phyloP scores from a whole-genome alignment of 352 stramenopile genomes.

The Phytophthora podocarpi region DNA sequence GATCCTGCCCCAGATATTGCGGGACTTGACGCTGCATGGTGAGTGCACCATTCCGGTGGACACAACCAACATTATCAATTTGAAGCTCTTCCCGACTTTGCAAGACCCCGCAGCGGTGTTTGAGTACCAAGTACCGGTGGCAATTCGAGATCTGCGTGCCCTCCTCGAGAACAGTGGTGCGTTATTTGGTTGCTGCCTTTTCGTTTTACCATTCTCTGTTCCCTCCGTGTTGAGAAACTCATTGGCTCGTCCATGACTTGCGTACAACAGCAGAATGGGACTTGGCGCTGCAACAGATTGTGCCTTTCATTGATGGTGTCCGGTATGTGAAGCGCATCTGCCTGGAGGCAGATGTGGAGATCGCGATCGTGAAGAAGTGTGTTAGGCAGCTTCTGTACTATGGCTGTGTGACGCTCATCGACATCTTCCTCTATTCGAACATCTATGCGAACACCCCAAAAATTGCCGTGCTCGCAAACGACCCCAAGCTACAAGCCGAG shows the following conservation, averaged over 20 bases:
- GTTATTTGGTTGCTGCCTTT: constrained; percentile 13
- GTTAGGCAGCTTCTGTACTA: constrained; percentile 90
- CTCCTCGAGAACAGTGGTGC: constrained; percentile 80
- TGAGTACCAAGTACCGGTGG: constrained; percentile 88
- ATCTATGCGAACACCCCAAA: constrained; percentile 82
- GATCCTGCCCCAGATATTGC: constrained; percentile 77
- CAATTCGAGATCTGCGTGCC: constrained; percentile 70
- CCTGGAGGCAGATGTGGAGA: constrained; percentile 87
- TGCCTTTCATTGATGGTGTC: constrained; percentile 91
- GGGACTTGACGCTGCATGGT: constrained; percentile 71
- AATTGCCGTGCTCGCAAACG: constrained; percentile 63
- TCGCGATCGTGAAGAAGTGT: constrained; percentile 89
- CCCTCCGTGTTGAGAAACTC: too few relatives aligned
- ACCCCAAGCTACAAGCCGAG: constrained; percentile 70
- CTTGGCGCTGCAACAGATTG: constrained; percentile 86
- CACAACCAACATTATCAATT: constrained; percentile 84
- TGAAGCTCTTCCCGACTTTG: constrained; percentile 86
- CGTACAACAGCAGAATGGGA: constrained; percentile 77
- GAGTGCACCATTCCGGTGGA: constrained; percentile 87
- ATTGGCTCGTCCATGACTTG: constrained; percentile 8
- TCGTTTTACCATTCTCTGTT: too few relatives aligned
- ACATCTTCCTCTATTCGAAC: constrained; percentile 92
- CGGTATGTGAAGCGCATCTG: constrained; percentile 91
- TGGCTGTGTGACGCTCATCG: constrained; percentile 87
- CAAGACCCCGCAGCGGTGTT: constrained; percentile 68